phyloP scores from a whole-genome alignment of 768 basidiomycete species.

The Suillus hirtellus region DNA sequence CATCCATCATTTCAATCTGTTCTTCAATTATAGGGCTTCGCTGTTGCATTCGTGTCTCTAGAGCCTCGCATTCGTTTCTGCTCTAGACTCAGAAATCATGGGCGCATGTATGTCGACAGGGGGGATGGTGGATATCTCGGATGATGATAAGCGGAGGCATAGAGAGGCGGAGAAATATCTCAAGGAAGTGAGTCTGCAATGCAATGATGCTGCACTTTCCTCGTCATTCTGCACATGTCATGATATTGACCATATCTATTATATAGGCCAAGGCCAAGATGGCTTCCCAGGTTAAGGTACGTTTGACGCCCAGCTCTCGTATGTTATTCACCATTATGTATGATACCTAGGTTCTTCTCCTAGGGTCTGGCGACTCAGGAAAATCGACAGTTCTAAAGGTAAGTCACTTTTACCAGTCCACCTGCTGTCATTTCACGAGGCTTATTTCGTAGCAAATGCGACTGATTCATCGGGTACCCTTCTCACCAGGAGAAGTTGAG shows the following conservation, averaged over 20 bases:
- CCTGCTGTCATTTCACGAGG: constrained; percentile 3
- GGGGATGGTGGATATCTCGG: constrained; percentile 56
- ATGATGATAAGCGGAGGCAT: constrained; percentile 67
- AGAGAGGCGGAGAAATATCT: constrained; percentile 75
- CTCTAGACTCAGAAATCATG: constrained; percentile 42
- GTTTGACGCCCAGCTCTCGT: constrained; percentile 10
- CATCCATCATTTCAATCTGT: constrained; percentile 11
- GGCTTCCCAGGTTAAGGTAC: constrained; percentile 74
- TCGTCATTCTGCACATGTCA: constrained; percentile 11
- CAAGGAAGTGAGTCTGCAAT: constrained; percentile 57
- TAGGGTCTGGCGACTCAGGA: constrained; percentile 92
- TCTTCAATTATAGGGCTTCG: constrained; percentile 1
- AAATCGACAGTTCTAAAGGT: constrained; percentile 93
- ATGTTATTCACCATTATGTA: not conserved
- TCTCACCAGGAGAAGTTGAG: constrained; percentile 81
- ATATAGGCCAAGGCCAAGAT: constrained; percentile 71
- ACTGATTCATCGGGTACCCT: constrained; percentile 86
- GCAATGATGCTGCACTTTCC: constrained; percentile 7
- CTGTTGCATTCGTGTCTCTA: constrained; percentile 21
- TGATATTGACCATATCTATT: not conserved
- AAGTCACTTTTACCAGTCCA: constrained; percentile 12
- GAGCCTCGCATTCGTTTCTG: constrained; percentile 8
- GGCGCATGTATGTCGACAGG: constrained; percentile 77
- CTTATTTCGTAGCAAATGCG: constrained; percentile 80
- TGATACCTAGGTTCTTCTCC: constrained; percentile 65